Evolutionary conservation across 768 basidiomycete species (phyloP).

Genomic region (Leccinum subgranulosum): DNA sequence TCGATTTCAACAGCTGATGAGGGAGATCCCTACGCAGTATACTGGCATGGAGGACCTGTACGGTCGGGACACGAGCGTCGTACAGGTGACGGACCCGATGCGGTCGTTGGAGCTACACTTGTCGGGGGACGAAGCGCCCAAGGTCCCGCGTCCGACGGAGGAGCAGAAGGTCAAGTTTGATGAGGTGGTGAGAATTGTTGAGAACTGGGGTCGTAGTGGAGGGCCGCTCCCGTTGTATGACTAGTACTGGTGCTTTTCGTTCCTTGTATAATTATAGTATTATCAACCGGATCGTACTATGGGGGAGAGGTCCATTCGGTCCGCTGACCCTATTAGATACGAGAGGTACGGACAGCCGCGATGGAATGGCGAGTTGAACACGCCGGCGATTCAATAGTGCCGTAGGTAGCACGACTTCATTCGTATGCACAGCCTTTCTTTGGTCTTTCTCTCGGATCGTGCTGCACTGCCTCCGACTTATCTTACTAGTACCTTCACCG

Average conservation of each 20-base stretch:
- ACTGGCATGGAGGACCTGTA: conserved; percentile 71
- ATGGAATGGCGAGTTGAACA: neutral
- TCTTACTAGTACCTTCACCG: neutral
- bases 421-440: neutral
- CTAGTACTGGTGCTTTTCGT: neutral
- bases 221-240: neutral
- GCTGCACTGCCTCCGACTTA: neutral
- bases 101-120: neutral
- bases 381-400: neutral
- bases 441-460: neutral
- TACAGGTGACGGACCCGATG: conserved; percentile 39
- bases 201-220: conserved; percentile 36
- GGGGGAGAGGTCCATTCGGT: neutral
- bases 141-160: conserved; percentile 50
- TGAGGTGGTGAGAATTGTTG: conserved; percentile 65
- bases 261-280: neutral
- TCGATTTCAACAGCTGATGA: conserved; percentile 60
- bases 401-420: too few species aligned
- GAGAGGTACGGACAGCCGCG: neutral
- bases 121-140: conserved; percentile 54
- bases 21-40: conserved; percentile 30
- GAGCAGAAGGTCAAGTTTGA: conserved; percentile 64
- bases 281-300: neutral
- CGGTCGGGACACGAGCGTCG: conserved; percentile 61
- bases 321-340: neutral